Percentiles rank a stretch among this genome's conserved stretches.
phyloP scores from a whole-genome alignment of 2,329 filamentous ascomycete species.

The Pseudopithomyces chartarum region DNA sequence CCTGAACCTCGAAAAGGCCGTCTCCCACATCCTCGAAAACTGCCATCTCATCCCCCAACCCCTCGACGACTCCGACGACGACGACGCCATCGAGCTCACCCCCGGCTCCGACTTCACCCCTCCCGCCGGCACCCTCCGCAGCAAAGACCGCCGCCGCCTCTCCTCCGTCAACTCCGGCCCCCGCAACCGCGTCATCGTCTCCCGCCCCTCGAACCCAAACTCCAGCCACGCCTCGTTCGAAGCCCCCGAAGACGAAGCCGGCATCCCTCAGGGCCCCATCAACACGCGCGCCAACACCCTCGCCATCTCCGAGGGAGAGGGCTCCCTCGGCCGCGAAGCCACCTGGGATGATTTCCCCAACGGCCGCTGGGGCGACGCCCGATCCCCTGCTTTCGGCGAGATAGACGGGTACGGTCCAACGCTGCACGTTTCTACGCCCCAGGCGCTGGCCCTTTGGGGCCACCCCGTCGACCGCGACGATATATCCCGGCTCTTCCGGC shows the following conservation, averaged over 20 bases:
- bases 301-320: conserved; percentile 92
- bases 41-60: conserved; percentile 76
- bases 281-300: conserved; percentile 84
- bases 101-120: conserved; percentile 40
- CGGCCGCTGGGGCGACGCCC: conserved; percentile 90
- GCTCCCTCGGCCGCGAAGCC: conserved; percentile 85
- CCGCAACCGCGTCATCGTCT: conserved; percentile 85
- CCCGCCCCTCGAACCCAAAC: conserved; percentile 62
- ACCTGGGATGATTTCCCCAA: conserved; percentile 99
- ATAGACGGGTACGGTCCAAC: conserved; percentile 99
- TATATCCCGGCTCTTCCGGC: conserved; percentile 79
- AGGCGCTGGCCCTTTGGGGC: conserved; percentile 86
- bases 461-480: conserved; percentile 72
- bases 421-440: conserved; percentile 83
- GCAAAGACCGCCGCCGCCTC: conserved; percentile 61
- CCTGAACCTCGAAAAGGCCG: conserved; percentile 92
- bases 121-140: conserved; percentile 28
- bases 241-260: conserved; percentile 76
- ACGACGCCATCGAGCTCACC: conserved; percentile 56
- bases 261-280: conserved; percentile 71
- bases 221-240: conserved; percentile 60
- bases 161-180: conserved; percentile 84
- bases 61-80: conserved; percentile 45
- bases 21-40: conserved; percentile 88
- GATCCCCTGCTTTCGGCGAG: conserved; percentile 86